Evolutionary conservation across 495 filamentous ascomycete genomes (phyloP).

Genomic region (Paragyromitra xinjiangensis): DNA sequence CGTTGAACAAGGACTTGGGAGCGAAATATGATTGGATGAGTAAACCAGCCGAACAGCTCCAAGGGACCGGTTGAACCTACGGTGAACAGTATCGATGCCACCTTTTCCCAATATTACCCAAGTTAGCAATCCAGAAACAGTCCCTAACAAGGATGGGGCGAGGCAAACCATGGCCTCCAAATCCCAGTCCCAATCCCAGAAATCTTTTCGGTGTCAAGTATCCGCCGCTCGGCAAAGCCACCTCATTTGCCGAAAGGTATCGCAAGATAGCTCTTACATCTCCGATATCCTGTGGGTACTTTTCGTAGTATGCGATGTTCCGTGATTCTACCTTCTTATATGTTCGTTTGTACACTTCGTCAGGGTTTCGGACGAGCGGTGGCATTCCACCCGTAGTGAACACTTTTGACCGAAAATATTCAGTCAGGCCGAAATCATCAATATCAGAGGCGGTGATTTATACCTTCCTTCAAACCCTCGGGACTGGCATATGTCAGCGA

Average conservation of each 20-base stretch:
- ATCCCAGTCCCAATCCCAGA: slow-evolving; percentile 74
- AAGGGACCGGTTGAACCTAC: slow-evolving; percentile 54
- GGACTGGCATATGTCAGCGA: slow-evolving; percentile 62
- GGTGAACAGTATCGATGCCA: slow-evolving; percentile 73
- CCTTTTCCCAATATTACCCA: slow-evolving; percentile 59
- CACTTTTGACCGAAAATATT: slow-evolving; percentile 58
- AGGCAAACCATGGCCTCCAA: slow-evolving; percentile 77
- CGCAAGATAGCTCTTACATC: slow-evolving; percentile 72
- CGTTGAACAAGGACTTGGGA: slow-evolving; percentile 72
- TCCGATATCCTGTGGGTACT: slow-evolving; percentile 84
- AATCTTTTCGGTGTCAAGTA: slow-evolving; percentile 74
- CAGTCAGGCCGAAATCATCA: not conserved
- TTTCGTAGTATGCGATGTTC: slow-evolving; percentile 81
- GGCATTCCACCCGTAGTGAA: slow-evolving; percentile 86
- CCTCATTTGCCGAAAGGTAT: slow-evolving; percentile 67
- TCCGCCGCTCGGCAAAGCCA: slow-evolving; percentile 73
- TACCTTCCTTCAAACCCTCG: slow-evolving; percentile 74
- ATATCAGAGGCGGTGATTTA: too few species aligned
- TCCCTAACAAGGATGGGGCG: too few species aligned
- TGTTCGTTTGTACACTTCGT: slow-evolving; percentile 77
- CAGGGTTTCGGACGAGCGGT: slow-evolving; percentile 73
- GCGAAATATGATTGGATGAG: not conserved
- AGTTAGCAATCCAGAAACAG: not conserved
- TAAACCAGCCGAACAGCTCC: not conserved
- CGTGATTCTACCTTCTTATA: slow-evolving; percentile 72